Conservation (phyloP, 164 flowering plant genomes). For the Liquidambar formosana region DNA sequence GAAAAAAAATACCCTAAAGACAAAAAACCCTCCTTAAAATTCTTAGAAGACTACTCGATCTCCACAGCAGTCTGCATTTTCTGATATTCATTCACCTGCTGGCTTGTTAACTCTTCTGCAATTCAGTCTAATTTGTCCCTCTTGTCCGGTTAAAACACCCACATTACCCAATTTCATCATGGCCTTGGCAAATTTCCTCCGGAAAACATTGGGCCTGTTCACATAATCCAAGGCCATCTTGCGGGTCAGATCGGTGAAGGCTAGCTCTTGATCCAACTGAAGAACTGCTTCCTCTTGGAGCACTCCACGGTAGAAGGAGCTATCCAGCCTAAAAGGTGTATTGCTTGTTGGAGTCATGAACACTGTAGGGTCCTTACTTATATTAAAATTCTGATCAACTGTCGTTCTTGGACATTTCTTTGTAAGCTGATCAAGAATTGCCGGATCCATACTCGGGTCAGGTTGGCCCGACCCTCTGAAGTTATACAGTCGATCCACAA, state of each 20-base stretch:
- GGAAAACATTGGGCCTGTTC: slow-evolving; percentile 18
- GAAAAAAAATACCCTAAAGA: no score
- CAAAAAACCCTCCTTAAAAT: no score
- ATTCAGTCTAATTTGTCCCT: slow-evolving; percentile 40
- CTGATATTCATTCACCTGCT: no score
- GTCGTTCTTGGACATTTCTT: not conserved
- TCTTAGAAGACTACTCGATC: no score
- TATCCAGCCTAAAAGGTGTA: slow-evolving; percentile 19
- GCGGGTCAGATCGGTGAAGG: slow-evolving; percentile 20
- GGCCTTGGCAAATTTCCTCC: slow-evolving; percentile 33
- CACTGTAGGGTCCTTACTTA: slow-evolving; percentile 19
- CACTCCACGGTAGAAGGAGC: slow-evolving; percentile 13
- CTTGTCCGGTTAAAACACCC: slow-evolving; percentile 29
- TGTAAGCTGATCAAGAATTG: slow-evolving; percentile 1
- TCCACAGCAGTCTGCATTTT: no score
- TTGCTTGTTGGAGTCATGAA: slow-evolving; percentile 19
- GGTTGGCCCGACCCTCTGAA: slow-evolving; percentile 28
- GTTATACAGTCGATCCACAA: slow-evolving; percentile 32
- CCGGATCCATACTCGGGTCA: slow-evolving; percentile 36
- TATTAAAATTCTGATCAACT: slow-evolving; percentile 7
- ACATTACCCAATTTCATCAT: slow-evolving; percentile 45
- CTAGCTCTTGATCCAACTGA: slow-evolving; percentile 44
- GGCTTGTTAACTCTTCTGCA: slow-evolving; percentile 34
- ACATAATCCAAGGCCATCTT: slow-evolving; percentile 21
- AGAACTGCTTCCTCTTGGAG: slow-evolving; percentile 22